Base-by-base conservation (phyloP, 2,329 filamentous ascomycete species). In the Alternaria alternata region DNA sequence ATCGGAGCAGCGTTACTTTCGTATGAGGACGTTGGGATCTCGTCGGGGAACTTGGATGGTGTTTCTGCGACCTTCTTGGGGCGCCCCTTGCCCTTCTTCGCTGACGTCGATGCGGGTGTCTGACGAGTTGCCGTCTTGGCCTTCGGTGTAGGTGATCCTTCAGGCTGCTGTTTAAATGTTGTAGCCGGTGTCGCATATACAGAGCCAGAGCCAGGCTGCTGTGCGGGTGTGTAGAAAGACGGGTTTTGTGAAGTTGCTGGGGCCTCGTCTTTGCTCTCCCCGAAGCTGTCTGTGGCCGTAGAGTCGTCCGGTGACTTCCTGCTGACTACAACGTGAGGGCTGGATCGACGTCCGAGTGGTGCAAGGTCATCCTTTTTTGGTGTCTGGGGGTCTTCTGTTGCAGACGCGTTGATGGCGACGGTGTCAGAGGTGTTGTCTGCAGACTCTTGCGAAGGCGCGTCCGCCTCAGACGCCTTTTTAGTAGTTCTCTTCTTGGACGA, bases 11-110 rank as follows among this genome's bases (percentile, higher is more conserved):
- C 53, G 18, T 73, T 65, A 67, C 66, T 74, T 30, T 74, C 70
- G 34, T 63, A 70, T 11, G 69, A 72, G 4, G 74, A 74, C 3
- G 74, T 72, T 4, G 71, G 70, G 12, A 73, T 63, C 39, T 76
- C 72, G 18, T 73, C 66, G 2, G 51, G 36, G 11, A 64, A 48
- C n/a, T 49, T 65, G 7, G 56, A 56, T 14, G 54, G 47, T 44
- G 52, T 47, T 28, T 38, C 24, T 63, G 34, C 20, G 38, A 56
- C 12, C 55, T 64, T 64, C 65, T 58, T 65, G n/a, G 59, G 57
- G 51, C 62, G 63, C 28, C 58, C 61, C 46, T 61, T 65, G 26
- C 67, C 64, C 32, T 62, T 69, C 54, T 65, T 68, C 3, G 57
- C 60, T 28, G 63, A 61, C 7, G 56, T 56, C 11, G 67, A 63